A percentile compares a stretch with the other conserved stretches of the same genome.
Conservation (phyloP, 441 rosid genomes). For the Populus hybrid region DNA sequence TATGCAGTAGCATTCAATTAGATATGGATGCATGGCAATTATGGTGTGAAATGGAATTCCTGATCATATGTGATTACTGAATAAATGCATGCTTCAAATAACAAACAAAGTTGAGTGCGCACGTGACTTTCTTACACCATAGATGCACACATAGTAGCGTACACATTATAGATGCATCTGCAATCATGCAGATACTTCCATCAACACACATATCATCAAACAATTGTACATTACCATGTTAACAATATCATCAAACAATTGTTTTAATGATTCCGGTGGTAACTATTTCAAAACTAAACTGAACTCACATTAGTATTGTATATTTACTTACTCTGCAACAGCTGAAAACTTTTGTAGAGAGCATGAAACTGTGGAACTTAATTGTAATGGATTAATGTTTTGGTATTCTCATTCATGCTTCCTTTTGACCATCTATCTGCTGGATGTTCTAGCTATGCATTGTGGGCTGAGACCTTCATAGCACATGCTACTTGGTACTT, state of each 20-base stretch:
- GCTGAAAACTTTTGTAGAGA: background rate
- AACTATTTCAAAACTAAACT: background rate
- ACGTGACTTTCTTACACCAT: background rate
- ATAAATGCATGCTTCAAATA: background rate
- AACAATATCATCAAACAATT: background rate
- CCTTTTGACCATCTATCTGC: background rate
- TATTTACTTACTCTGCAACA: background rate
- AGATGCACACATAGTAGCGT: background rate
- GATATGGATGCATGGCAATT: slow-evolving; percentile 10
- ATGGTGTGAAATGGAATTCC: background rate
- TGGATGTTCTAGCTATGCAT: background rate
- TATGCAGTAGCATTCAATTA: background rate
- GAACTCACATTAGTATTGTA: background rate
- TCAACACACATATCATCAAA: background rate
- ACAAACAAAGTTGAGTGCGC: background rate
- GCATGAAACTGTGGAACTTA: background rate
- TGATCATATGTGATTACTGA: background rate
- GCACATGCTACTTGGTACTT: background rate
- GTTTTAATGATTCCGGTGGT: background rate
- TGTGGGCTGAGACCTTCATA: background rate
- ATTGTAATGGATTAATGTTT: background rate
- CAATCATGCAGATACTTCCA: background rate
- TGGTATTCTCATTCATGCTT: background rate
- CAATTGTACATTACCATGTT: background rate
- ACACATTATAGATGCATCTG: background rate